These are phyloP conservation scores for Leccinum subtestaceum DNA, from an alignment of 768 basidiomycete genomes.

Conservation along the genomic window DNA sequence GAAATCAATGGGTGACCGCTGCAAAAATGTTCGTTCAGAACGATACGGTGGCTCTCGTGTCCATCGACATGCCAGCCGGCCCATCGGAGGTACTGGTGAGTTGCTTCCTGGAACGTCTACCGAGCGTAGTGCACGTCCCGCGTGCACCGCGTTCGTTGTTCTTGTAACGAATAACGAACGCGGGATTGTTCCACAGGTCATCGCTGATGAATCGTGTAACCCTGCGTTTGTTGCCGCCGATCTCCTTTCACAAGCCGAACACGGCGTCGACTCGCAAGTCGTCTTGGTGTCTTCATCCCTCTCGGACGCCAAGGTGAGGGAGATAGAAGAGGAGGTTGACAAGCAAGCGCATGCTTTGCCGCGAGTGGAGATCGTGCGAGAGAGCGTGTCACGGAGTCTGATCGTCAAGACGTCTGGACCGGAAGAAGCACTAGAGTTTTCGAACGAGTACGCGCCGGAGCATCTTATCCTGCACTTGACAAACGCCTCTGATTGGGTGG, in stretches of 20 bases:
- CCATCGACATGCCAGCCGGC: conserved; percentile 99
- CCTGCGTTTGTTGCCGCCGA: conserved; percentile 95
- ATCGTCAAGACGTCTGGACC: conserved; percentile 71
- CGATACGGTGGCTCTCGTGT: conserved; percentile 92
- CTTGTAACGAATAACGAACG: conserved; percentile 34
- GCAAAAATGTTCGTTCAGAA: conserved; percentile 99
- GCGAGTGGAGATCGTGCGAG: conserved; percentile 84
- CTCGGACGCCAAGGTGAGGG: conserved; percentile 54
- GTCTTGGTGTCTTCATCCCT: conserved; percentile 84
- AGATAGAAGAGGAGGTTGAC: conserved; percentile 84
- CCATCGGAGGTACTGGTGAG: conserved; percentile 93
- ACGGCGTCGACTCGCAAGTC: conserved; percentile 97
- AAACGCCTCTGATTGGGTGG: conserved; percentile 62
- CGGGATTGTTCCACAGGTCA: conserved; percentile 57
- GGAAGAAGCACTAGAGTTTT: conserved; percentile 81
- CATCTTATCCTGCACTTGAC: conserved; percentile 91
- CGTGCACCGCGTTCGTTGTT: conserved; percentile 49
- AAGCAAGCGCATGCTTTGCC: conserved; percentile 81
- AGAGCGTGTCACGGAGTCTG: conserved; percentile 87
- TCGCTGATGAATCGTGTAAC: conserved; percentile 84
- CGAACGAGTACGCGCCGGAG: conserved; percentile 97
- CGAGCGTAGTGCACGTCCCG: conserved; percentile 61
- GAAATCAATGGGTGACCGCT: conserved; percentile 99
- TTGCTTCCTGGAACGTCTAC: conserved; percentile 1
- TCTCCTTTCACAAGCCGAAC: conserved; percentile 95